phyloP scores from a whole-genome alignment of 805 yeast species.

The Yamadazyma nakazawae region DNA sequence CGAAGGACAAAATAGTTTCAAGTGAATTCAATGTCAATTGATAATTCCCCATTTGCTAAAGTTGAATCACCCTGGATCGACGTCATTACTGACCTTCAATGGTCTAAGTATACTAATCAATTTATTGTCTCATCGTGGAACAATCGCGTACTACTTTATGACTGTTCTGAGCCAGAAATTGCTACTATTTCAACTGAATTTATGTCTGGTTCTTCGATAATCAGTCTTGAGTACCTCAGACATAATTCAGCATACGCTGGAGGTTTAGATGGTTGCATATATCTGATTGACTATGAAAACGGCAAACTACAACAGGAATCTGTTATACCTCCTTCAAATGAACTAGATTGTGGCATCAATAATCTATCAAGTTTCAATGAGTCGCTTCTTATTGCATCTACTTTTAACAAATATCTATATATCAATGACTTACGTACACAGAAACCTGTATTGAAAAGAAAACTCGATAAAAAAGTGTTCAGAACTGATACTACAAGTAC shows the following conservation, averaged over 20 bases:
- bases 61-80: slow-evolving; percentile 31
- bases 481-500: slow-evolving; percentile 55
- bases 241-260: slow-evolving; percentile 43
- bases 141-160: slow-evolving; percentile 44
- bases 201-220: slow-evolving; percentile 19
- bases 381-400: slow-evolving; percentile 47
- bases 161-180: slow-evolving; percentile 12
- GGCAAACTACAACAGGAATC: slow-evolving; percentile 12
- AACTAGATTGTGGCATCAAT: slow-evolving; percentile 31
- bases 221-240: slow-evolving; percentile 25
- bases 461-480: slow-evolving; percentile 50
- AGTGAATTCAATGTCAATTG: slow-evolving; percentile 1
- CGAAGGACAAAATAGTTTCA: neutral
- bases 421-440: slow-evolving; percentile 40
- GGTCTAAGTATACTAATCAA: slow-evolving; percentile 32
- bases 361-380: slow-evolving; percentile 25
- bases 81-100: slow-evolving; percentile 40
- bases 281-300: slow-evolving; percentile 50
- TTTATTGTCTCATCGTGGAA: slow-evolving; percentile 61
- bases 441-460: slow-evolving; percentile 11
- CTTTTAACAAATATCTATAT: slow-evolving; percentile 58
- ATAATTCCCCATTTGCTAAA: slow-evolving; percentile 10
- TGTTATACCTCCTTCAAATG: slow-evolving; percentile 12
- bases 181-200: slow-evolving; percentile 4
- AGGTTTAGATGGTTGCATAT: slow-evolving; percentile 52